These are phyloP conservation scores for Cercospora beticola DNA, from an alignment of 2,329 filamentous ascomycete species.

Conservation along the genomic window DNA sequence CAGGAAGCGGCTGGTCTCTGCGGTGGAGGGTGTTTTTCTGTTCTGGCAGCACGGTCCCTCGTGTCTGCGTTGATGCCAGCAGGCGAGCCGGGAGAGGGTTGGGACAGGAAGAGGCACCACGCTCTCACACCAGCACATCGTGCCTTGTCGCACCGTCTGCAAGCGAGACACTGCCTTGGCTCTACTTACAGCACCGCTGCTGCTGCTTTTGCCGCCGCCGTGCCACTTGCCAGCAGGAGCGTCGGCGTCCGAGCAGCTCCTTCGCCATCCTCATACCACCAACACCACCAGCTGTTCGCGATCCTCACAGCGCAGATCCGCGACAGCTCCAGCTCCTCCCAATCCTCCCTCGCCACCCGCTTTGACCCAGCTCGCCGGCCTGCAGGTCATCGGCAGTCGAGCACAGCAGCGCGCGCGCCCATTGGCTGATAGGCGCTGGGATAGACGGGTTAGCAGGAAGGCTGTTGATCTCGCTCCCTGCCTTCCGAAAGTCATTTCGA, in stretches of 20 bases:
- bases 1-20: slow-evolving; percentile 4
- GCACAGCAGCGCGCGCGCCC: neutral
- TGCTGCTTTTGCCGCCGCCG: neutral
- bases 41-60: neutral
- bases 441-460: slow-evolving; percentile 2
- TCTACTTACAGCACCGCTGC: neutral
- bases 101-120: neutral
- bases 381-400: slow-evolving; percentile 18
- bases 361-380: neutral
- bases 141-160: neutral
- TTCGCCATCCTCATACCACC: neutral
- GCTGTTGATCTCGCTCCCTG: slow-evolving; percentile 18
- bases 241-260: neutral
- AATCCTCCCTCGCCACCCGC: slow-evolving; percentile 5
- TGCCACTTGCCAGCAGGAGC: neutral
- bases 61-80: slow-evolving; percentile 3
- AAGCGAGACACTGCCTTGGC: slow-evolving; percentile 2
- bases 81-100: neutral
- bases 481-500: slow-evolving; percentile 23
- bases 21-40: neutral
- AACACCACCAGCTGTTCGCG: neutral
- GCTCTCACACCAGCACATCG: neutral
- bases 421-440: slow-evolving; percentile 15
- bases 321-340: neutral
- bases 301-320: neutral